Evolutionary conservation across 805 yeast species (phyloP).

Genomic region (Pichia exigua): DNA sequence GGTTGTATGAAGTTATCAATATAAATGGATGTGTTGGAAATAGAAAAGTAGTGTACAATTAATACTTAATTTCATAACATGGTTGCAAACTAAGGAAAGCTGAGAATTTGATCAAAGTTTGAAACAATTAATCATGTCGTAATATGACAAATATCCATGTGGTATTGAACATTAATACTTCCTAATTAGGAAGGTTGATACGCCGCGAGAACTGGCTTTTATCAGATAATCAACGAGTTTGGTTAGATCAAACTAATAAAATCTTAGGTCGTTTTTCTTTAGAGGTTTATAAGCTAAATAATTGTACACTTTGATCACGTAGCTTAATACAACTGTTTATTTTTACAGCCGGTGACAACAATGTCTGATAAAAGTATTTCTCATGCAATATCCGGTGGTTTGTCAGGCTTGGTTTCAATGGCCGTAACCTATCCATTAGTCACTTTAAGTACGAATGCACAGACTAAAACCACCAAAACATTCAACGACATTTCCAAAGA

Average conservation of each 20-base stretch:
- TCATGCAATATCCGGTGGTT: constrained; percentile 92
- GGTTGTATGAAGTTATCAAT: neutral
- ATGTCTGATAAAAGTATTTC: constrained; percentile 38
- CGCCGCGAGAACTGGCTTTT: neutral
- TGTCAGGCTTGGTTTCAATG: constrained; percentile 86
- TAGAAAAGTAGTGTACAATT: neutral
- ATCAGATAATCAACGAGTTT: neutral
- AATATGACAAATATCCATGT: neutral
- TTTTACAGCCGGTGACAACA: no score
- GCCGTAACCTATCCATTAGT: constrained; percentile 84
- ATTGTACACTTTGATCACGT: no score
- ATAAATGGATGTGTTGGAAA: neutral
- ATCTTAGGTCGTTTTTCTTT: no score
- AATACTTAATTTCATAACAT: no score
- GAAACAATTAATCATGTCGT: neutral
- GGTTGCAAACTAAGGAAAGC: no score
- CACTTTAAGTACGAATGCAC: constrained; percentile 81
- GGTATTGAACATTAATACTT: neutral
- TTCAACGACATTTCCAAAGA: neutral
- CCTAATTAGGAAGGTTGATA: neutral
- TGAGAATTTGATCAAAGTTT: neutral
- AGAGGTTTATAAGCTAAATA: no score
- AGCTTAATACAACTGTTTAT: no score
- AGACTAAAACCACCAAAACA: constrained; percentile 37
- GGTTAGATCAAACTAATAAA: no score